Base-by-base conservation (phyloP, 805 yeast genomes). In the Blastobotrys robertii region DNA sequence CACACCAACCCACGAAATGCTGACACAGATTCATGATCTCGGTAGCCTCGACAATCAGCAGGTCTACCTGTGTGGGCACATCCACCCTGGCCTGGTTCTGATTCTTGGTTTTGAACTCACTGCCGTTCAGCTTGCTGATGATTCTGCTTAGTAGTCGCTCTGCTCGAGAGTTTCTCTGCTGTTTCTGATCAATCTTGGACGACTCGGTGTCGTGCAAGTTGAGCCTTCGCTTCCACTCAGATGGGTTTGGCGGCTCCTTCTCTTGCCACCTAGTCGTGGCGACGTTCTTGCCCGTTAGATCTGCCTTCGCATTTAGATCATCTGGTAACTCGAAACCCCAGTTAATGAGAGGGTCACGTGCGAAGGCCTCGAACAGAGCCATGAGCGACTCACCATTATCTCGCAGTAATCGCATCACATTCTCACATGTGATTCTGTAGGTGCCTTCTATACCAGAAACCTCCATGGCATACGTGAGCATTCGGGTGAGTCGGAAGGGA, bases 1-100 rank as follows among this genome's bases (percentile, higher is more conserved):
- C 84, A 65, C 99, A 92, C 99, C 99, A 92, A 14, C 99, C 99
- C 48, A 92, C 83, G 59, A 84, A 92, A 63, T 90, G 98, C 63
- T 87, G 97, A 57, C 97, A 92, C 43, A 92, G 66, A 54, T 92
- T 92, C 59, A 92, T 97, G 28, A 90, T 94, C 38, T 94, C 82
- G 0, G 97, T 92, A 2, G 98, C 97, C 59, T 92, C 96, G 54
- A 84, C 94, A 41, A 92, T 92, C 58, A 92, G 68, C 58, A 81
- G 81, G 54, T 92, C 97, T 31, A 92, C 97, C 62, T 92, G 99
- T 2, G 82, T 77, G 1, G 94, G 81, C 34, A 88, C 87, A 53
- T 78, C 81, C 48, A 94, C 67, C 32, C 81, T 87, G 37, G 70
- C 69, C 46, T 69, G 69, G 40, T 86, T 71, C n/a, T 19, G 25